Evolutionary conservation across 108 stramenopile genomes (phyloP), one percentile per base, ranked within the genome.

Genomic region (Discostella stelligeroides): DNA sequence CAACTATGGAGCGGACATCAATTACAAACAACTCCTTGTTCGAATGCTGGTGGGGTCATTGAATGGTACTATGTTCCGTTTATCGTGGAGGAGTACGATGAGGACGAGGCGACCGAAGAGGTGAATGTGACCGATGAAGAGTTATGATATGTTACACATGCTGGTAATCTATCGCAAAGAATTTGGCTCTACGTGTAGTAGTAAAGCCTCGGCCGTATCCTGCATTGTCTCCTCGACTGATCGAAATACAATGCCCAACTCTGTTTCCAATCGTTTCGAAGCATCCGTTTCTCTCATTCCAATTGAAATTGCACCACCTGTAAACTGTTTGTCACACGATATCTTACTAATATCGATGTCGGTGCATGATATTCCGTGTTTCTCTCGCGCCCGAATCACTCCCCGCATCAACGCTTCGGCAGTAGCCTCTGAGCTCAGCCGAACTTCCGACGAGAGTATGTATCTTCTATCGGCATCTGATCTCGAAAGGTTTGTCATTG

Each of bases 291-390:
- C 92, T 61, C 63, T 50, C 11, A 75, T 56, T 21, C 92, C 92
- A 64, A 94, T 91, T 27, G 85, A 84, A 53, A 94, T 91, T 18
- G 88, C 88, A 24, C 92, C 92, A 17, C 92, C 92, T 24, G 85
- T 64, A 77, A 94, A 94, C 0, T 75, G 62, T 46, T 71, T 75
- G 63, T 94, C 90, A 54, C 66, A 88, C 4, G 45, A 34, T 39
- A 94, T 86, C 21, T 65, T 70, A 7, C 51, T 29, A 18, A 60
- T 38, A 45, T 73, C 61, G 53, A 73, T 29, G 20, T 27, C 20
- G 56, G 60, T 9, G 2, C 69, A 63, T 24, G 53, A 50, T 34
- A 63, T 55, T 14, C 41, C 41, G 62, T 66, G 63, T 10, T 82
- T 67, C 11, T 71, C 37, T 28, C 51, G 39, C 17, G 42, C 37